Evolutionary conservation across 2,329 filamentous ascomycete species (phyloP).

Genomic region (Aspergillus novoparasiticus): DNA sequence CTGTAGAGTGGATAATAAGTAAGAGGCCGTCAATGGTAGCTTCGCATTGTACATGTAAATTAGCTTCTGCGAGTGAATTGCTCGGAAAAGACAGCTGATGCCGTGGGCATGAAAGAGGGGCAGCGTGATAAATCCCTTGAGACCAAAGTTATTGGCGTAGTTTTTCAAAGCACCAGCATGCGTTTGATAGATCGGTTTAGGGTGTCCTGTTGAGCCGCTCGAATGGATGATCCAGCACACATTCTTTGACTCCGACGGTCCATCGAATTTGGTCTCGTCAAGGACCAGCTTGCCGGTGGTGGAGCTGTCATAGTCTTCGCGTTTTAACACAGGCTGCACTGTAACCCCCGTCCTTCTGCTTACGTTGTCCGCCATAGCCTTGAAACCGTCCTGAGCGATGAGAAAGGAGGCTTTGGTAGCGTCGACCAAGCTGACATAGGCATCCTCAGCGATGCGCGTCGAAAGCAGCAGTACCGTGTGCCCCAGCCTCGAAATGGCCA

Average conservation of each 20-base stretch:
- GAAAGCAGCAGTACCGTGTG: constrained; percentile 29
- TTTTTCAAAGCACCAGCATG: constrained; percentile 55
- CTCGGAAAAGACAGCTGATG: constrained; percentile 57
- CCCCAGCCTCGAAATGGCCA: constrained; percentile 25
- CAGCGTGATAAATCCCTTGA: constrained; percentile 56
- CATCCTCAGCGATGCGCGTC: constrained; percentile 26
- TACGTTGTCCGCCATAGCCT: constrained; percentile 25
- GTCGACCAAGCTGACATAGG: constrained; percentile 24
- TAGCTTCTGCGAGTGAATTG: constrained; percentile 53
- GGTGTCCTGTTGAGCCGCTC: constrained; percentile 62
- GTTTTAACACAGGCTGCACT: constrained; percentile 18
- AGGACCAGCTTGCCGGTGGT: not conserved
- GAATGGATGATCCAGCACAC: constrained; percentile 52
- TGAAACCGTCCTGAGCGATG: constrained; percentile 21
- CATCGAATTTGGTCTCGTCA: constrained; percentile 22
- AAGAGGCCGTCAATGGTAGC: constrained; percentile 56
- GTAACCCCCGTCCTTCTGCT: constrained; percentile 20
- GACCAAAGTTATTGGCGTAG: constrained; percentile 46
- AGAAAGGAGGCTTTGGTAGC: constrained; percentile 24
- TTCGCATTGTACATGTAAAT: constrained; percentile 59
- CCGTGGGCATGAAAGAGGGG: constrained; percentile 64
- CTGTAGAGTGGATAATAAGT: constrained; percentile 49
- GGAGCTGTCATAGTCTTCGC: constrained; percentile 7
- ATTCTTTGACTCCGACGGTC: constrained; percentile 31
- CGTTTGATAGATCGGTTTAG: constrained; percentile 64